These are phyloP conservation scores for Chalciporus pseudorubinellus DNA, from an alignment of 768 basidiomycete genomes.

Conservation along the genomic window DNA sequence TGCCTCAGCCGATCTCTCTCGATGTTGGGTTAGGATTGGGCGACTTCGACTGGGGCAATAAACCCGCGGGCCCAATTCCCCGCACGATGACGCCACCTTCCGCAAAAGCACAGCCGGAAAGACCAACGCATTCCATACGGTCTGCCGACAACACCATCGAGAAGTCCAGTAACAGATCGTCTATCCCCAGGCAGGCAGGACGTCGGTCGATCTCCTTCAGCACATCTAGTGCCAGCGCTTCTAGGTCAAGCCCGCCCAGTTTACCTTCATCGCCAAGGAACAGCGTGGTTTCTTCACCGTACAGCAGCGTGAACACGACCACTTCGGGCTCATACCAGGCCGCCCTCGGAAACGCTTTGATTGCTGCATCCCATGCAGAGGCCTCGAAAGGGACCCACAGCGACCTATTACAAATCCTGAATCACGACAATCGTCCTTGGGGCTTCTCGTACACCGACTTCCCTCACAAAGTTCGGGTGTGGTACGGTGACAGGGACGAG, in stretches of 20 bases:
- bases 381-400: conserved; percentile 87
- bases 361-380: conserved; percentile 94
- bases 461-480: conserved; percentile 73
- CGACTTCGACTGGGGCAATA: conserved; percentile 50
- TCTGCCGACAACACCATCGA: conserved; percentile 31
- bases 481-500: conserved; percentile 94
- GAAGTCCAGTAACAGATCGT: conserved; percentile 34
- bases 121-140: conserved; percentile 14
- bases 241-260: conserved; percentile 44
- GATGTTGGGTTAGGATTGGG: conserved; percentile 57
- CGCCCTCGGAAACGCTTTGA: conserved; percentile 82
- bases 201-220: conserved; percentile 72
- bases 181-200: conserved; percentile 49
- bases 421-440: conserved; percentile 85
- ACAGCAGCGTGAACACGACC: conserved; percentile 21
- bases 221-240: conserved; percentile 27
- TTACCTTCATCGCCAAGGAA: conserved; percentile 53
- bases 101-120: conserved; percentile 14
- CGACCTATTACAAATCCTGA: conserved; percentile 89
- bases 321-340: conserved; percentile 46
- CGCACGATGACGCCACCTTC: conserved; percentile 21
- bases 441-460: conserved; percentile 87
- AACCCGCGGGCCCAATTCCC: conserved; percentile 14
- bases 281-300: conserved; percentile 37
- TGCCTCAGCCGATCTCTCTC: conserved; percentile 52